phyloP scores from a whole-genome alignment of 768 basidiomycete species.

The Suillus tomentosus region DNA sequence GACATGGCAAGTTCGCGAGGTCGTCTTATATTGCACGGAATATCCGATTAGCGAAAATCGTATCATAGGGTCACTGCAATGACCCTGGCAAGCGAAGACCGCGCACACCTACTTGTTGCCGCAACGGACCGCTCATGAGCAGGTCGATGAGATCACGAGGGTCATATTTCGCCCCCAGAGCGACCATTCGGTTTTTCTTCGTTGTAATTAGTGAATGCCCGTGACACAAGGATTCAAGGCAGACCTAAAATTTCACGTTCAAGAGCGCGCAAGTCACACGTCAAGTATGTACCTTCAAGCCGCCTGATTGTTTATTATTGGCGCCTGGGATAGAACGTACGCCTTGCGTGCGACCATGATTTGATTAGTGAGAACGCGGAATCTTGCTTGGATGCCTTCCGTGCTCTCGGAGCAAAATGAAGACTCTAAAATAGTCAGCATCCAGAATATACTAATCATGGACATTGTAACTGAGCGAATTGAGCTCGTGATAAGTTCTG shows the following conservation, averaged over 20 bases:
- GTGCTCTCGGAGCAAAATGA: not conserved
- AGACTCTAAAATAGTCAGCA: not conserved
- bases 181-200: slow-evolving; percentile 5
- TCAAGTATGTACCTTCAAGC: not conserved
- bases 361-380: not conserved
- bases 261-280: not conserved
- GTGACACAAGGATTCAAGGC: not conserved
- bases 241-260: not conserved
- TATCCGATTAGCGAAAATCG: not conserved
- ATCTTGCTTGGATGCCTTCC: not conserved
- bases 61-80: slow-evolving; percentile 9
- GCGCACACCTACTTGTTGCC: not conserved
- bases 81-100: not conserved
- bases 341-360: not conserved
- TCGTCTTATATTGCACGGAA: slow-evolving; percentile 10
- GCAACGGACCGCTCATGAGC: slow-evolving; percentile 3
- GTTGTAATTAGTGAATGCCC: not conserved
- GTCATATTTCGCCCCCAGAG: not conserved
- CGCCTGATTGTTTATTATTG: slow-evolving; percentile 6
- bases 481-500: not conserved
- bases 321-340: slow-evolving; percentile 1
- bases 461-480: not conserved
- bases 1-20: not conserved
- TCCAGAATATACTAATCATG: not conserved
- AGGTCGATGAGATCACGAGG: slow-evolving; percentile 9